Conservation (phyloP, 768 basidiomycete genomes). For the Lactifluus subvellereus region DNA sequence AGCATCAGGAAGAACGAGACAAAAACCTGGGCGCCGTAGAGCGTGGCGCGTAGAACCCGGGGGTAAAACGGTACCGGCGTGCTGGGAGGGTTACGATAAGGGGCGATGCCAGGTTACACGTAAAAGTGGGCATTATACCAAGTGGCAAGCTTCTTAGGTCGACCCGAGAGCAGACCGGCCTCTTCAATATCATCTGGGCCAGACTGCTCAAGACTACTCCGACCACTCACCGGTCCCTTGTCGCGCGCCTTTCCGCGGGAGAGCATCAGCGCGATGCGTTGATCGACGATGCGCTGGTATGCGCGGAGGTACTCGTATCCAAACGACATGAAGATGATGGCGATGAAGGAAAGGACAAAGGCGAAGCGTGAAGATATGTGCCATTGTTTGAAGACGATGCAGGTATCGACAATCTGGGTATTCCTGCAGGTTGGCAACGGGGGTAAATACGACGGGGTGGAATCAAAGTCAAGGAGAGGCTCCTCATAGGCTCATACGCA, state of each 20-base stretch:
- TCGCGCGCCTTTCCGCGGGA: conserved; percentile 45
- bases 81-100: conserved; percentile 30
- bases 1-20: conserved; percentile 91
- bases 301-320: conserved; percentile 75
- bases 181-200: conserved; percentile 43
- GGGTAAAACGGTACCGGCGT: conserved; percentile 44
- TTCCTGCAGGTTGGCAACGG: conserved; percentile 43
- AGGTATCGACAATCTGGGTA: conserved; percentile 72
- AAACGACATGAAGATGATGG: conserved; percentile 62
- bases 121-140: conserved; percentile 34
- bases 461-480: neutral
- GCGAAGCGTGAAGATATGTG: conserved; percentile 53
- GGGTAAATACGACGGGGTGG: neutral
- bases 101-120: conserved; percentile 36
- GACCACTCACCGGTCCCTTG: conserved; percentile 35
- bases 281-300: conserved; percentile 55
- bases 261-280: conserved; percentile 47
- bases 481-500: conserved; percentile 28
- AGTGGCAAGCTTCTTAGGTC: conserved; percentile 33
- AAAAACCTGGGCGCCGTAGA: conserved; percentile 75
- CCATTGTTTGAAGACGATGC: conserved; percentile 76
- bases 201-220: conserved; percentile 36
- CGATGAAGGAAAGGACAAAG: conserved; percentile 61
- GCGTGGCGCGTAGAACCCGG: conserved; percentile 52
- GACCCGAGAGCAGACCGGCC: conserved; percentile 48